Evolutionary conservation across 2,329 filamentous ascomycete genomes (phyloP), one percentile per base, ranked within the genome.

Genomic region (Calonectria hongkongensis): DNA sequence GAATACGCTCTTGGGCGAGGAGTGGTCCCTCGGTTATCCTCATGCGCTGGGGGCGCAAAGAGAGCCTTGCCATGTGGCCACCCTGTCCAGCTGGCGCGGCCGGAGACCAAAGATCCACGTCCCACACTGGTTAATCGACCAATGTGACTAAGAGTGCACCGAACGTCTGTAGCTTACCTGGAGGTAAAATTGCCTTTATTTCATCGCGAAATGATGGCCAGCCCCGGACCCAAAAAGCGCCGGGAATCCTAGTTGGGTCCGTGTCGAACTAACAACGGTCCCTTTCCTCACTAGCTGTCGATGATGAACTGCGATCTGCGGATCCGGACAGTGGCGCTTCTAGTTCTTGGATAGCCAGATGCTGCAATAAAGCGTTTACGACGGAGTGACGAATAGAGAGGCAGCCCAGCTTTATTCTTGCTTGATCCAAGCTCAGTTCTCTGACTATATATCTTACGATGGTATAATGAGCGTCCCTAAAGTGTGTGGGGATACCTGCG

Each of bases 141-240:
- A 33, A 33, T 33, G 30, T 36, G 73, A 69, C 70, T 60, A 76
- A 74, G 74, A 75, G 62, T 28, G 36, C 21, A 18, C 56, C 51
- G 41, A 48, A 64, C 30, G 47, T 64, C 60, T 70, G 67, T 76
- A 76, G 73, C 66, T 68, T 66, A 56, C 67, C 71, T 47, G 28
- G 28, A 73, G 43, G 62, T 76, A 62, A 79, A 79, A 79, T 79
- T 79, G 68, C 78, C 54, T 64, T 77, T 79, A 79, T 79, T 79
- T 79, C 66, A 66, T 76, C 62, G 51, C 54, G 50, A 74, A 77
- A 66, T 68, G 66, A 68, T 74, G 69, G 72, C 73, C 75, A 78
- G 72, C 78, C 73, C 73, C 71, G 71, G 27, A 54, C 58, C 68
- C 41, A 69, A 71, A 67, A 67, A 45, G 73, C 50, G 33, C 63